A percentile compares a stretch with the other conserved stretches of the same genome.
Conservation (phyloP, 441 rosid genomes). For the Gossypium armourianum region DNA sequence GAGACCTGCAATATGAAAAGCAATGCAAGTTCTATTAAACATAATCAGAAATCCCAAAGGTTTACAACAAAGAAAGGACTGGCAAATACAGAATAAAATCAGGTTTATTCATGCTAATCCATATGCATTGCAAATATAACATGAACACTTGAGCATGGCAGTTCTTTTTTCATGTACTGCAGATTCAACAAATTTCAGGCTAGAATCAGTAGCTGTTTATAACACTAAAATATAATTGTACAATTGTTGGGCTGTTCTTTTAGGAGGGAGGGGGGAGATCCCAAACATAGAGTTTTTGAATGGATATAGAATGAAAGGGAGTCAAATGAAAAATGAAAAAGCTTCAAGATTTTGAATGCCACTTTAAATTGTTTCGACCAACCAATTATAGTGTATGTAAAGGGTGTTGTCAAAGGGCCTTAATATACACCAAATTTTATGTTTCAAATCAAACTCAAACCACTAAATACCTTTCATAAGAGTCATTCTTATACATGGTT, state of each 20-base stretch:
- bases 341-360: background rate
- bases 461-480: background rate
- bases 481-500: background rate
- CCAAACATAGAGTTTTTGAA: background rate
- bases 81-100: background rate
- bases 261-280: background rate
- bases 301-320: background rate
- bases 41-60: background rate
- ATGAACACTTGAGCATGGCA: background rate
- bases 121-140: background rate
- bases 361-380: background rate
- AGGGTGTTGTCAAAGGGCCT: background rate
- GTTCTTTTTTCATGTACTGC: background rate
- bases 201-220: background rate
- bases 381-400: background rate
- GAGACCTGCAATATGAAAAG: constrained; percentile 44
- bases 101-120: background rate
- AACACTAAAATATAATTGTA: background rate
- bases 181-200: constrained; percentile 7
- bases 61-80: background rate
- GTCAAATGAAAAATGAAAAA: background rate
- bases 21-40: constrained; percentile 8
- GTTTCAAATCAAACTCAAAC: background rate
- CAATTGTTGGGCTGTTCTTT: background rate
- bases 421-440: background rate